A percentile compares a stretch with the other conserved stretches of the same genome.
phyloP scores from a whole-genome alignment of 345 rosid genomes.

The Populus davidiana region DNA sequence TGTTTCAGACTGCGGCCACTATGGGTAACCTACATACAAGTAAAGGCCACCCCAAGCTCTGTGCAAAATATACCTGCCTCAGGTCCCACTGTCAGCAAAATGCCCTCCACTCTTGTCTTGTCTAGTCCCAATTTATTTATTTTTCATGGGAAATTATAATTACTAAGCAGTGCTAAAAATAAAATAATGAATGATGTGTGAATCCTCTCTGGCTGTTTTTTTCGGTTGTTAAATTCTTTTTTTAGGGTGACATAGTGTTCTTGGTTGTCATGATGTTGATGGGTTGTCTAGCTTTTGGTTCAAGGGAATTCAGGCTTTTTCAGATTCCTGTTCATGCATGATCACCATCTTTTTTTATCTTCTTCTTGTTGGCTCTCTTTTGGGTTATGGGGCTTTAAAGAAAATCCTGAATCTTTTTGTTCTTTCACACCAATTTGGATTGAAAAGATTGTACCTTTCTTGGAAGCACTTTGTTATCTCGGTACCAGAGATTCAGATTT shows the following conservation, averaged over 20 bases:
- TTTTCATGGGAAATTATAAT: too few relatives aligned
- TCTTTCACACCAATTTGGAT: not conserved
- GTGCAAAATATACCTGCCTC: too few relatives aligned
- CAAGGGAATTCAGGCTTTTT: conserved; percentile 15
- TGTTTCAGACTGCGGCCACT: too few relatives aligned
- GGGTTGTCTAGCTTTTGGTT: conserved; percentile 17
- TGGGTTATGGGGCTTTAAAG: not conserved
- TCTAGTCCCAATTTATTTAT: too few relatives aligned
- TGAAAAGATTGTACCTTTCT: not conserved
- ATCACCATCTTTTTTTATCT: not conserved
- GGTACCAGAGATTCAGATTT: not conserved
- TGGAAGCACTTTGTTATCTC: not conserved
- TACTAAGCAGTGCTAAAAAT: too few relatives aligned
- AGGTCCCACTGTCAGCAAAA: too few relatives aligned
- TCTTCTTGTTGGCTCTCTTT: not conserved
- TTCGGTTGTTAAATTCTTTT: not conserved
- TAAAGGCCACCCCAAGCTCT: too few relatives aligned
- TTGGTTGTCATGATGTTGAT: conserved; percentile 21
- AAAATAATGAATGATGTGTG: too few relatives aligned
- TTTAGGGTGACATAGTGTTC: not conserved
- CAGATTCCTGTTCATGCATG: conserved; percentile 14
- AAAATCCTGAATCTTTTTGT: not conserved
- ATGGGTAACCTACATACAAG: too few relatives aligned
- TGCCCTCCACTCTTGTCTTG: too few relatives aligned
- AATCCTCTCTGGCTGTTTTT: not conserved